Evolutionary conservation across 345 rosid species (phyloP).

Genomic region (Eucalyptus cladocalyx): DNA sequence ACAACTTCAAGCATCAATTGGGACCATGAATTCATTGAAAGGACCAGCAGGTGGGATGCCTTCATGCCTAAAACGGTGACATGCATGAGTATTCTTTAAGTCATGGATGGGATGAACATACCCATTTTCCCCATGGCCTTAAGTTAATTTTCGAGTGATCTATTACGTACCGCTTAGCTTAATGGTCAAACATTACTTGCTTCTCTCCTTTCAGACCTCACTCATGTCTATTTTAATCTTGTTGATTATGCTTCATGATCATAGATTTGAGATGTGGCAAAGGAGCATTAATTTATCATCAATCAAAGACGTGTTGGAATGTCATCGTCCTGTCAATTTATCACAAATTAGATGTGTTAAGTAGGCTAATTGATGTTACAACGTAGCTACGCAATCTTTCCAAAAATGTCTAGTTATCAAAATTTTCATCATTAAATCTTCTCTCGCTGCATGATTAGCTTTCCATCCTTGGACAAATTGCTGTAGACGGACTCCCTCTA

Average conservation of each 20-base stretch:
- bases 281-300: neutral
- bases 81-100: neutral
- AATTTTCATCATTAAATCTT: neutral
- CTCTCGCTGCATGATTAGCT: neutral
- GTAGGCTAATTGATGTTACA: neutral
- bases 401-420: neutral
- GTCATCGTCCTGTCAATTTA: neutral
- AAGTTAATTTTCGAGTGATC: neutral
- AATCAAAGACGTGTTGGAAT: neutral
- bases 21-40: neutral
- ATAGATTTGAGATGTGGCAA: neutral
- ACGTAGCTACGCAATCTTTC: neutral
- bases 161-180: neutral
- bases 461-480: neutral
- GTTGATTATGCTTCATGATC: neutral
- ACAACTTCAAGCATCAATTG: neutral
- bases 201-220: neutral
- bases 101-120: neutral
- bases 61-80: neutral
- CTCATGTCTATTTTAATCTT: neutral
- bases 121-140: neutral
- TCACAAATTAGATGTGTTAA: accelerated
- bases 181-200: neutral
- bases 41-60: neutral
- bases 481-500: neutral